These are phyloP conservation scores for Neckera pumila DNA, from an alignment of 225 moss, liverwort and hornwort species.

Conservation along the genomic window DNA sequence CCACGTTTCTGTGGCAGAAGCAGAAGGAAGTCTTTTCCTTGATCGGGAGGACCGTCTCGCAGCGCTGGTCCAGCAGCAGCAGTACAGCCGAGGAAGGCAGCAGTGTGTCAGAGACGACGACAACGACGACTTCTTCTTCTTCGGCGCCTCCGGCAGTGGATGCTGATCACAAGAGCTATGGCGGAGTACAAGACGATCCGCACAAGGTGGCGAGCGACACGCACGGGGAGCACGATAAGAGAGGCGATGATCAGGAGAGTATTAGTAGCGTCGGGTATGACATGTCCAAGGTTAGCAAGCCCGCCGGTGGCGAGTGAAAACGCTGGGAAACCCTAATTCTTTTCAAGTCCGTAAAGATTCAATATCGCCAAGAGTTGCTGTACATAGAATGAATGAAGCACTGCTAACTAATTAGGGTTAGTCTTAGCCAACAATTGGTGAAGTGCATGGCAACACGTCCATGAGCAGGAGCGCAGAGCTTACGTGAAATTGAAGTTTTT, in stretches of 20 bases:
- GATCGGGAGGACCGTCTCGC: conserved; percentile 9
- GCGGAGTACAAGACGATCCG: conserved; percentile 11
- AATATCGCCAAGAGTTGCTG: background rate
- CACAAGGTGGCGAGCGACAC: conserved; percentile 13
- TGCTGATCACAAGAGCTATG: conserved; percentile 16
- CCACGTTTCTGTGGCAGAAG: conserved; percentile 45
- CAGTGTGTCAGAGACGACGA: background rate
- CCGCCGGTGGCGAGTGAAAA: conserved; percentile 29
- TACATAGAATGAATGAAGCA: background rate
- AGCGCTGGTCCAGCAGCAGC: conserved; percentile 9
- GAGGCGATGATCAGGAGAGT: conserved; percentile 8
- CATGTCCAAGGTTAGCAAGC: conserved; percentile 38
- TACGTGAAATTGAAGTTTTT: background rate
- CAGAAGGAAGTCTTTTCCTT: conserved; percentile 34
- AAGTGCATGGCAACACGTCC: background rate
- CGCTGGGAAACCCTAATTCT: background rate
- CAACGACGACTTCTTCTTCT: background rate
- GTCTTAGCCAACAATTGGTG: background rate
- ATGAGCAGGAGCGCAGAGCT: background rate
- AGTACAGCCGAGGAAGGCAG: background rate
- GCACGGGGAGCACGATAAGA: background rate
- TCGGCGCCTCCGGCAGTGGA: conserved; percentile 32
- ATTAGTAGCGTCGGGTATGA: conserved; percentile 14
- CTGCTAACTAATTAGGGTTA: background rate
- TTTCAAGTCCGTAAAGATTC: background rate